These are phyloP conservation scores for Diaporthe vexans DNA, from an alignment of 2,329 filamentous ascomycete species.

Conservation along the genomic window DNA sequence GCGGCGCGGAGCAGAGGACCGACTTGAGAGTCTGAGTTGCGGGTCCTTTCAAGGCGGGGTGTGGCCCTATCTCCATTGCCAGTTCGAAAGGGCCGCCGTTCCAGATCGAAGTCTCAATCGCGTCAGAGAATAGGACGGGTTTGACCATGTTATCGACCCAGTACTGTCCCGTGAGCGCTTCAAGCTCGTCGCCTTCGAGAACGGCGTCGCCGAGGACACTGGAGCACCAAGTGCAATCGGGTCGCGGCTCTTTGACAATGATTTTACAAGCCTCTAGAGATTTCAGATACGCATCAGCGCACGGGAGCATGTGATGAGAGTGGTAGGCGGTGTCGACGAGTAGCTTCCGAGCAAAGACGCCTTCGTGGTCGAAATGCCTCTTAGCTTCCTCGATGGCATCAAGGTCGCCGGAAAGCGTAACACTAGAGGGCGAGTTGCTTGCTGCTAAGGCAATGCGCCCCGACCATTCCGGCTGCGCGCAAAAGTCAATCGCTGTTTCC, in stretches of 20 bases:
- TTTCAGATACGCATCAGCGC: conserved; percentile 35
- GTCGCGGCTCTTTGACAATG: not conserved
- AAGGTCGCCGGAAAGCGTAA: conserved; percentile 48
- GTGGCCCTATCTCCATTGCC: conserved; percentile 50
- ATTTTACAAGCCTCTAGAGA: conserved; percentile 9
- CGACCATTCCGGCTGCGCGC: conserved; percentile 41
- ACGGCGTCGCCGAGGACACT: conserved; percentile 43
- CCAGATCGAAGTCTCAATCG: conserved; percentile 28
- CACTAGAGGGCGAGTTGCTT: conserved; percentile 47
- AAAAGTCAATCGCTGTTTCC: conserved; percentile 41
- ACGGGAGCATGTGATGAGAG: conserved; percentile 53
- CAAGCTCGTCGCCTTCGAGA: conserved; percentile 39
- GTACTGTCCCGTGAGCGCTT: conserved; percentile 42
- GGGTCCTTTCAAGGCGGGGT: conserved; percentile 57
- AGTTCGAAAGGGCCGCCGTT: conserved; percentile 36
- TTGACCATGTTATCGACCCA: conserved; percentile 43
- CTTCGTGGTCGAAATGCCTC: conserved; percentile 44
- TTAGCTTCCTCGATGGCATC: conserved; percentile 48
- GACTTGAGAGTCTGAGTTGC: conserved; percentile 49
- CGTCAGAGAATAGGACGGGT: conserved; percentile 45
- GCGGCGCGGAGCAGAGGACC: conserved; percentile 35
- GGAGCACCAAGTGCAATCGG: conserved; percentile 45
- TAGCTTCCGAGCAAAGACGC: conserved; percentile 51
- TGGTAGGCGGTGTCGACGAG: conserved; percentile 57
- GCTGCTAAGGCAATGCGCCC: conserved; percentile 46